phyloP scores from a whole-genome alignment of 2,329 filamentous ascomycete species.

The Pseudohalonectria lignicola region DNA sequence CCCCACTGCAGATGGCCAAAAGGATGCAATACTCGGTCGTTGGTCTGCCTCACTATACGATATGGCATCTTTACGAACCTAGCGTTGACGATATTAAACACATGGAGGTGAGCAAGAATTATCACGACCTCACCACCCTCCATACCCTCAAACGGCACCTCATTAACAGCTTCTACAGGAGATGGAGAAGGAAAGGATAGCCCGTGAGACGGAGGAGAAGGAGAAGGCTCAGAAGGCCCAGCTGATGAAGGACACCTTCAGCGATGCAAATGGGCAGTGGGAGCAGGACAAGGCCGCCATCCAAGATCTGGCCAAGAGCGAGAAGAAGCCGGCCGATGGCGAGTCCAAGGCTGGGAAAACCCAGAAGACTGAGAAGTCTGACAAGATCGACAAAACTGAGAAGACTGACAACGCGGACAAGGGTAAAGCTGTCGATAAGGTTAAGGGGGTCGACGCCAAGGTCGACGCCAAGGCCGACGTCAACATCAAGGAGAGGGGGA shows the following conservation, averaged over 20 bases:
- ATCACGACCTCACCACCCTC: background rate
- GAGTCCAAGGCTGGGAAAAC: constrained; percentile 8
- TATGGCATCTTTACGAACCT: constrained; percentile 99
- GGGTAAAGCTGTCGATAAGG: background rate
- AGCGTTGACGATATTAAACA: constrained; percentile 93
- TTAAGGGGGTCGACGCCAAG: constrained; percentile 1
- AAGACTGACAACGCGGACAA: background rate
- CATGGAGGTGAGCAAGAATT: constrained; percentile 58
- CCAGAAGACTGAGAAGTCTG: background rate
- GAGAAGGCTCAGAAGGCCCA: constrained; percentile 61
- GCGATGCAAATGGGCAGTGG: constrained; percentile 70
- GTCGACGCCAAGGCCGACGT: background rate
- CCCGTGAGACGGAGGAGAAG: constrained; percentile 69
- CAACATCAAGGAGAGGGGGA: background rate
- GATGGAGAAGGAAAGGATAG: constrained; percentile 81
- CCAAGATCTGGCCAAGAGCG: constrained; percentile 52
- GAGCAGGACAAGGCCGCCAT: constrained; percentile 80
- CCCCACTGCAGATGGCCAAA: constrained; percentile 90
- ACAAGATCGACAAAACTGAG: constrained; percentile 3
- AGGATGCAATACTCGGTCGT: constrained; percentile 94
- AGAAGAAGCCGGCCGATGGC: constrained; percentile 25
- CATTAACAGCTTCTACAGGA: too few relatives aligned
- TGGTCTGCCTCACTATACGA: constrained; percentile 92
- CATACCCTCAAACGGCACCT: too few relatives aligned
- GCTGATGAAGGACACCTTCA: constrained; percentile 72